Evolutionary conservation across 73 alveolate genomes (phyloP).

Genomic region (Effrenium voratum): DNA sequence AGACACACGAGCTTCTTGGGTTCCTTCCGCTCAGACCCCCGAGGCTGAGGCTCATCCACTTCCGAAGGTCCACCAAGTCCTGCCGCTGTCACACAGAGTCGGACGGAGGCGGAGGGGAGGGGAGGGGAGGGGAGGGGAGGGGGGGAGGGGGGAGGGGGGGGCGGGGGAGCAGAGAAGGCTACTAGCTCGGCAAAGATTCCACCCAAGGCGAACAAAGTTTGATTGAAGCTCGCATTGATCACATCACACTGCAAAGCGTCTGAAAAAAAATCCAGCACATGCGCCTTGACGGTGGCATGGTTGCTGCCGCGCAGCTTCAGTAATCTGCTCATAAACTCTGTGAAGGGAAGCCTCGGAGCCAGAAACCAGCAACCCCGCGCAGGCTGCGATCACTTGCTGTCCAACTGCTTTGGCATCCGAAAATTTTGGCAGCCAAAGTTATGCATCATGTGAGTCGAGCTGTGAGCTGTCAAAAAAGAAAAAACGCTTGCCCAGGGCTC

Average conservation of each 20-base stretch:
- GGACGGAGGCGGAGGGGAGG: neutral
- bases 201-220: neutral
- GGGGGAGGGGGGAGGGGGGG: neutral
- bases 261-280: too few relatives aligned
- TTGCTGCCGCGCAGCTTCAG: constrained; percentile 54
- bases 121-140: neutral
- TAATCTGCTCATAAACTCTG: constrained; percentile 37
- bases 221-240: neutral
- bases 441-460: too few relatives aligned
- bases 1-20: too few relatives aligned
- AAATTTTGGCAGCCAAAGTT: too few relatives aligned
- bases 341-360: constrained; percentile 6
- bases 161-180: neutral
- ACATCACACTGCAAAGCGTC: too few relatives aligned
- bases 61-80: constrained; percentile 58
- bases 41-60: constrained; percentile 40
- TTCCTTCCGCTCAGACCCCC: too few relatives aligned
- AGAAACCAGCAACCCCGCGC: too few relatives aligned
- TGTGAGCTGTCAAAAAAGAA: too few relatives aligned
- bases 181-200: neutral
- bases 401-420: too few relatives aligned
- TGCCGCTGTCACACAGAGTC: neutral
- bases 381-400: too few relatives aligned
- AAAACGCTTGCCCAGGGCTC: too few relatives aligned
- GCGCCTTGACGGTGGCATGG: constrained; percentile 36